Conservation (phyloP, 2,329 filamentous ascomycete species). For the Botrytis byssoidea region DNA sequence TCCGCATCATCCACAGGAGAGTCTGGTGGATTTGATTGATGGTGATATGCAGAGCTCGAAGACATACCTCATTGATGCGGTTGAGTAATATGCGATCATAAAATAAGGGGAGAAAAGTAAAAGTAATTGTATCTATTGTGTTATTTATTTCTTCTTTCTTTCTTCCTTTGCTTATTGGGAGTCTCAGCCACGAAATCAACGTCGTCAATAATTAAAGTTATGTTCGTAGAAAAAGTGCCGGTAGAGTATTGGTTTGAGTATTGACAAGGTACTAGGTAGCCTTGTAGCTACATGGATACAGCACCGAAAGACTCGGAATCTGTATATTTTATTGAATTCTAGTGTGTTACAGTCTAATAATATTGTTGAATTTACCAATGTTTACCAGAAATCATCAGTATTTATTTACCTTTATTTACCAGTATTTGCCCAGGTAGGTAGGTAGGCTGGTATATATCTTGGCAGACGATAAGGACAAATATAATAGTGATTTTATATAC, state of each 20-base stretch:
- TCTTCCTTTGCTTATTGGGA: background rate
- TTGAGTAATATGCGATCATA: conserved; percentile 16
- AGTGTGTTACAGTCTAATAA: background rate
- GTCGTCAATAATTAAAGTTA: conserved; percentile 1
- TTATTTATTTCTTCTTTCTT: background rate
- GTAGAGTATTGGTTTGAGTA: background rate
- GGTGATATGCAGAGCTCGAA: conserved; percentile 37
- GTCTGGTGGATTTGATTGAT: conserved; percentile 51
- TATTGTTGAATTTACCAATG: too few species aligned
- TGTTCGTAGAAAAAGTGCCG: background rate
- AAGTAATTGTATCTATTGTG: conserved; percentile 2
- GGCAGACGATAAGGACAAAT: background rate
- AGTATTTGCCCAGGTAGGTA: too few species aligned
- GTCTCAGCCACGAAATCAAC: conserved; percentile 6
- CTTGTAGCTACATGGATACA: background rate
- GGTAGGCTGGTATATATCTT: background rate
- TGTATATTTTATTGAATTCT: background rate
- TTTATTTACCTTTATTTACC: too few species aligned
- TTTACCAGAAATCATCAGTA: too few species aligned
- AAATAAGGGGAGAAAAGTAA: background rate
- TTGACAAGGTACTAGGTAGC: background rate
- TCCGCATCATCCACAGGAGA: conserved; percentile 68
- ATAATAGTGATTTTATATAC: conserved; percentile 1
- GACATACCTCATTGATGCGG: conserved; percentile 42
- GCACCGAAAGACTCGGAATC: background rate